Evolutionary conservation across 2,329 filamentous ascomycete species (phyloP).

Genomic region (Apiospora phragmitis): DNA sequence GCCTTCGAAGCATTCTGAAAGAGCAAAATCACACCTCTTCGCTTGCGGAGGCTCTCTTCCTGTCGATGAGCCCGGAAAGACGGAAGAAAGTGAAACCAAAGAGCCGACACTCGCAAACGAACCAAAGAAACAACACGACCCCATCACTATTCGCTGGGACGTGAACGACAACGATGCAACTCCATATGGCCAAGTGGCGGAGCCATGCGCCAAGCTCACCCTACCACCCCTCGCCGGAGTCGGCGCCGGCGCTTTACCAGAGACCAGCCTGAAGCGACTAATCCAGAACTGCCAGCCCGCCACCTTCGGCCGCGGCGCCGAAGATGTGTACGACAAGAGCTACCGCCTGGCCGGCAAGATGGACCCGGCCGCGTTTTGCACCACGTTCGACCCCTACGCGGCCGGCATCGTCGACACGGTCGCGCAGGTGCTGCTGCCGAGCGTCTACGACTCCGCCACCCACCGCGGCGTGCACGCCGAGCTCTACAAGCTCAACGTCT

Average conservation of each 20-base stretch:
- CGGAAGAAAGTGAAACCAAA: background rate
- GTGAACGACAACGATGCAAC: background rate
- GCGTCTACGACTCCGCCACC: constrained; percentile 22
- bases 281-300: constrained; percentile 35
- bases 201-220: background rate
- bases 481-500: constrained; percentile 60
- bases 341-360: constrained; percentile 56
- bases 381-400: constrained; percentile 51
- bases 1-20: background rate
- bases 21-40: background rate
- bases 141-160: background rate
- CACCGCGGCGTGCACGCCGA: constrained; percentile 46
- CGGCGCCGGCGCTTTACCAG: no score
- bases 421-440: constrained; percentile 44
- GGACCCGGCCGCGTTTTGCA: constrained; percentile 45
- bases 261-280: background rate
- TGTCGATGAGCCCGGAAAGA: background rate
- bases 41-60: background rate
- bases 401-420: constrained; percentile 53
- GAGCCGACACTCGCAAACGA: background rate
- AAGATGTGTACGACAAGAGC: constrained; percentile 50
- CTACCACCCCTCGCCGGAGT: background rate
- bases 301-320: constrained; percentile 45
- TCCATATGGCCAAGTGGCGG: background rate
- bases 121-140: background rate